phyloP scores from a whole-genome alignment of 106 monocot species.

The Allium fistulosum region DNA sequence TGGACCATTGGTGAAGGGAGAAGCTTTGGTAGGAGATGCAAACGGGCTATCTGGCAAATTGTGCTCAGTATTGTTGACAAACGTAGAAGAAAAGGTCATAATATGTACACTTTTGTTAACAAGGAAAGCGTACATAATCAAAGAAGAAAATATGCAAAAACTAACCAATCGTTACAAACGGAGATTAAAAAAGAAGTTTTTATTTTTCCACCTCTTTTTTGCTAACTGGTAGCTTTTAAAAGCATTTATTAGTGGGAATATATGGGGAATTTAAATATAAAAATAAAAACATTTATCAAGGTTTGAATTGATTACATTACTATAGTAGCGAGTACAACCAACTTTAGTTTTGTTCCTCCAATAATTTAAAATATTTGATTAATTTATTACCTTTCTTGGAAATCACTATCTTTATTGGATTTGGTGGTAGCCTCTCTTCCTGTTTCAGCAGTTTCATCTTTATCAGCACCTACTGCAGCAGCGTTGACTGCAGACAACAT shows the following conservation, averaged over 20 bases:
- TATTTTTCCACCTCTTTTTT: not conserved
- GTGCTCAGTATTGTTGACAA: conserved; percentile 22
- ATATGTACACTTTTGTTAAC: too few relatives aligned
- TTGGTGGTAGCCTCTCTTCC: conserved; percentile 5
- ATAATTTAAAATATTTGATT: too few relatives aligned
- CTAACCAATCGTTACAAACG: not conserved
- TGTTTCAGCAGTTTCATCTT: not conserved
- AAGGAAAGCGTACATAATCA: too few relatives aligned
- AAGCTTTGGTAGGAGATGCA: conserved; percentile 42
- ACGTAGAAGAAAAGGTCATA: not conserved
- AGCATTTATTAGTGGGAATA: not conserved
- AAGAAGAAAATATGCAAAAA: too few relatives aligned
- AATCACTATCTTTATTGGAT: conserved; percentile 29
- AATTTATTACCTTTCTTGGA: conserved; percentile 29
- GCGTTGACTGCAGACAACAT: not conserved
- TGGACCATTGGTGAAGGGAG: not conserved
- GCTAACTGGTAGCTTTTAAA: not conserved
- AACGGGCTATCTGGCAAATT: conserved; percentile 55
- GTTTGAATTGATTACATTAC: not conserved
- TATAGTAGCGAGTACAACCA: too few relatives aligned
- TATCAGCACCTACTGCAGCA: conserved; percentile 15
- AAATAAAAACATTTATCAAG: not conserved
- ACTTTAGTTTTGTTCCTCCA: too few relatives aligned
- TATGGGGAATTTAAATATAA: not conserved
- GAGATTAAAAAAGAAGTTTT: not conserved